Conservation (phyloP, 2,329 filamentous ascomycete genomes). For the Xylaria sp. region DNA sequence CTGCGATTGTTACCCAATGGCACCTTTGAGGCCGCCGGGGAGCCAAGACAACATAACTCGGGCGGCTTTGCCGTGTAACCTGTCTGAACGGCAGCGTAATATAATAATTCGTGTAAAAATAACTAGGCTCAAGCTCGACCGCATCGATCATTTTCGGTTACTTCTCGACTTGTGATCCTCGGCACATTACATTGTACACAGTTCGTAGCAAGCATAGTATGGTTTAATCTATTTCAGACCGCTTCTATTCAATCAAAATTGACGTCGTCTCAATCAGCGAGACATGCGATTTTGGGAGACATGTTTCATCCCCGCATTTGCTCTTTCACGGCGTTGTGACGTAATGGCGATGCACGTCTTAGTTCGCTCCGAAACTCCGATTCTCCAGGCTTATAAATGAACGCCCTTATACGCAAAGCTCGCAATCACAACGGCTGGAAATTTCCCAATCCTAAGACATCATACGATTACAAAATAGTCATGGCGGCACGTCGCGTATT, state of each 20-base stretch:
- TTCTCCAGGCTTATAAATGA: not conserved
- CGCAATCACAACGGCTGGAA: not conserved
- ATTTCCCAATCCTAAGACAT: not conserved
- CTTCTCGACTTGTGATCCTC: not conserved
- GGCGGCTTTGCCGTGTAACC: constrained; percentile 63
- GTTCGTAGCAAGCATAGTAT: too few relatives aligned
- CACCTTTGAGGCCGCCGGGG: constrained; percentile 78
- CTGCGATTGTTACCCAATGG: constrained; percentile 68
- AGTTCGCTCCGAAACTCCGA: constrained; percentile 9
- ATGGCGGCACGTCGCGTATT: constrained; percentile 58
- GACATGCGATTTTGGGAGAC: not conserved
- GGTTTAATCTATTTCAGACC: too few relatives aligned
- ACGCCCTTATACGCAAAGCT: not conserved
- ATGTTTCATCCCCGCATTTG: constrained; percentile 10
- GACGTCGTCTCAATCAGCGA: not conserved
- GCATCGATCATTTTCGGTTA: not conserved
- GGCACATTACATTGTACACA: not conserved
- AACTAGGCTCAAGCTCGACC: not conserved
- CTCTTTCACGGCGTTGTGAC: constrained; percentile 1
- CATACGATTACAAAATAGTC: not conserved
- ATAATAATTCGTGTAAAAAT: constrained; percentile 18
- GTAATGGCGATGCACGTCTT: constrained; percentile 15
- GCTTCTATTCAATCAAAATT: too few relatives aligned
- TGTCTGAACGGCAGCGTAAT: not conserved
- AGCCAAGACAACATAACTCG: constrained; percentile 79